phyloP scores from a whole-genome alignment of 176 grass and related monocot species.

The Zoysia pacifica region DNA sequence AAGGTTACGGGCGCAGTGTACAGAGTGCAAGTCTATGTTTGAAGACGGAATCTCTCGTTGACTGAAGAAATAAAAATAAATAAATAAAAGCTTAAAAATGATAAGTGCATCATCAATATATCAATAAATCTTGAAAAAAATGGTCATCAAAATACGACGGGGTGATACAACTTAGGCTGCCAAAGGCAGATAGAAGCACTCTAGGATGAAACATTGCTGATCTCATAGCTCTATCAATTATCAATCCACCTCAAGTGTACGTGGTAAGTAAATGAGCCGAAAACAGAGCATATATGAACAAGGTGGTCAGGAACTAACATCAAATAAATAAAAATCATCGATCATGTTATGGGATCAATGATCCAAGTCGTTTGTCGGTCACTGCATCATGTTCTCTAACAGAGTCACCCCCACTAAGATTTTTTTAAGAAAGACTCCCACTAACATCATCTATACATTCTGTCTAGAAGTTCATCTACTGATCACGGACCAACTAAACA shows the following conservation, averaged over 20 bases:
- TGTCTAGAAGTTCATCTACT: neutral
- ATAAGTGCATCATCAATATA: neutral
- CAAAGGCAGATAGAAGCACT: neutral
- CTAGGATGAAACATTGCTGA: neutral
- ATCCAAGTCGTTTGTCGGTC: neutral
- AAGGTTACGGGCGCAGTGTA: constrained; percentile 73
- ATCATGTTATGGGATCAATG: neutral
- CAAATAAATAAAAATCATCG: neutral
- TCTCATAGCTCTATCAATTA: neutral
- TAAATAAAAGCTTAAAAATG: constrained; percentile 1
- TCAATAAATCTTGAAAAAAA: neutral
- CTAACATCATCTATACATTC: neutral
- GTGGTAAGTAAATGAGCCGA: neutral
- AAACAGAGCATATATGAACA: neutral
- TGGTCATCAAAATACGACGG: no score
- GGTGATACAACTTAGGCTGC: neutral
- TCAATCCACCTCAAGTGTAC: neutral
- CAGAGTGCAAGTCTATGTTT: constrained; percentile 77
- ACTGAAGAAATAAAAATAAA: constrained; percentile 39
- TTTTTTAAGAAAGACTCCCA: neutral
- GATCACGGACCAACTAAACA: neutral
- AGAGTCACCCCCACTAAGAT: neutral
- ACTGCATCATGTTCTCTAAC: neutral
- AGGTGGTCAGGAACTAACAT: neutral
- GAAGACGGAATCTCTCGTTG: constrained; percentile 64